Evolutionary conservation across 2,329 filamentous ascomycete species (phyloP), one percentile per base, ranked within the genome.

Genomic region (Colletotrichum acutatum): DNA sequence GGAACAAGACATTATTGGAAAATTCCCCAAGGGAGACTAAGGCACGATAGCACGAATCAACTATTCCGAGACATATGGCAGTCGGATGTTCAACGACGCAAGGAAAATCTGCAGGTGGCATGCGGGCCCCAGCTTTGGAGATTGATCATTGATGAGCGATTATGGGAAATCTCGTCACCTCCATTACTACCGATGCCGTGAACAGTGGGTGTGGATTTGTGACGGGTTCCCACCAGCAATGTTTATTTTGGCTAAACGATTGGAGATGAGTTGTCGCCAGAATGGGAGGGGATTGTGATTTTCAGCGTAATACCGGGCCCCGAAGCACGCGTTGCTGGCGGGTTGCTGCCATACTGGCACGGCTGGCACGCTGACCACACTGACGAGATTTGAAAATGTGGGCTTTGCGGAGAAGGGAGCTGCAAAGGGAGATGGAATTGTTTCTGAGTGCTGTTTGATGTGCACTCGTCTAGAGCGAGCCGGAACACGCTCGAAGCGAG

Each of bases 381-480:
- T 32, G 16, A n/a, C 42, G 24, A 49, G 24, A 63, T 34, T n/a
- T 53, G 59, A 49, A 69, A 72, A 59, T 64, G 70, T 72, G 70
- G 59, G 58, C 11, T 42, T 30, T 32, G 52, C 19, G 60, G 34
- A 54, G 61, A 52, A 52, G n/a, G 49, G 42, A 34, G 22, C 22
- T 9, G 54, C 28, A 8, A 26, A n/a, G 49, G 61, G 61, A 64
- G 61, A 34, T n/a, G 62, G 49, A 14, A 22, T 60, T 60, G 70
- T 72, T 72, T 72, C 70, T 69, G 66, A 60, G 46, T 65, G 60
- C 62, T 59, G 70, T 72, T 70, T 72, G 66, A 72, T 72, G 70
- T 72, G 66, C 66, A 59, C 59, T 69, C 66, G 59, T 70, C 66
- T 64, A 72, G 58, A 60, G 37, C 60, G 58, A 60, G 37, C 60